Evolutionary conservation across 2,329 filamentous ascomycete genomes (phyloP), one percentile per base, ranked within the genome.

Genomic region (Ustilaginoidea virens): DNA sequence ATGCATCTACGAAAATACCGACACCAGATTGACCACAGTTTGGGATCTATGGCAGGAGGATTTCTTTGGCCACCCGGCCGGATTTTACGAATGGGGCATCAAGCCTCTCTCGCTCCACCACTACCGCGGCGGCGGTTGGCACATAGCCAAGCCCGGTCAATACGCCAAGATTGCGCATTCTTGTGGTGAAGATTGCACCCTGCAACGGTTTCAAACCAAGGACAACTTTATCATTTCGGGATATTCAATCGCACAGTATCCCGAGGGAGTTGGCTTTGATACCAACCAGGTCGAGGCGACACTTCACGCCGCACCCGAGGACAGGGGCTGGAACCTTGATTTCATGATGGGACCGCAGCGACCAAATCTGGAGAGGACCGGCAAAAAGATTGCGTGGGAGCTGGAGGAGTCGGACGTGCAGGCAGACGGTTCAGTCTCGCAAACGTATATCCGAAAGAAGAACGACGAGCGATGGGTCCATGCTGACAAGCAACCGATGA

Each of bases 1-100:
- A 41, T 76, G 71, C 48, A 66, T 76, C 41, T 74, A 74, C 49
- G 63, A 71, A 38, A 63, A 75, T 45, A 70, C 69, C 3, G 58
- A 64, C 19, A 64, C 66, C 7, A 61, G 63, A n/a, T 47, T 76
- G 29, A 69, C 66, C 2, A 56, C 63, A 10, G 49, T 74, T 32
- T 60, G 61, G 40, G 64, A 68, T 20, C 55, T 76, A 9, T 73
- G 65, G 52, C 71, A 75, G 45, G 56, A 75, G 15, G 71, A 76
- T 41, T 52, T 76, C 26, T 59, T 62, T 33, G 65, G 63, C 27
- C 68, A 75, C 42, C 65, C 69, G 4, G 67, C 67, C 1, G 71
- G 71, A 4, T 74, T 75, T 49, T 76, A 74, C 47, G 71, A 76
- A 49, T 63, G 64, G 22, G 68, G 68, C 17, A 60, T 70, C 37